Percentiles rank a stretch among this genome's conserved stretches.
phyloP scores from a whole-genome alignment of 768 basidiomycete genomes.

The Agaricus subrufescens region DNA sequence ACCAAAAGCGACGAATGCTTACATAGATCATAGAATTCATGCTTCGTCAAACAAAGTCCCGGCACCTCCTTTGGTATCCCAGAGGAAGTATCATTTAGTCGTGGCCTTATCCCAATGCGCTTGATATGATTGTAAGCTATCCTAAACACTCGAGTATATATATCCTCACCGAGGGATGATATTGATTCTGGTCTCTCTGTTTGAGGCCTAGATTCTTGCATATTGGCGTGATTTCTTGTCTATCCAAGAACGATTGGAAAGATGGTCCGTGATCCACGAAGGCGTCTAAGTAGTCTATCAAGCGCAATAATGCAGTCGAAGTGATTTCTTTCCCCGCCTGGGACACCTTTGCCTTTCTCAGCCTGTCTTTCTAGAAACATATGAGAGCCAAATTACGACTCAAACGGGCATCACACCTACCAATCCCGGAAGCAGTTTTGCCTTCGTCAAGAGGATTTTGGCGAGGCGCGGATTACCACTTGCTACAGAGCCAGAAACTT shows the following conservation, averaged over 20 bases:
- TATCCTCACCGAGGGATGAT: conserved; percentile 27
- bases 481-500: conserved; percentile 25
- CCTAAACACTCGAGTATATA: conserved; percentile 4
- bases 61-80: conserved; percentile 11
- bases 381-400: background rate
- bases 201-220: conserved; percentile 22
- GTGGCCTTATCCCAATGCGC: background rate
- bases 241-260: conserved; percentile 27
- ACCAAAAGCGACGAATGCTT: conserved; percentile 12
- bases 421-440: conserved; percentile 21
- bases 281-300: conserved; percentile 34
- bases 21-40: conserved; percentile 37
- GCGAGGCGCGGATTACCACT: conserved; percentile 24
- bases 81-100: background rate
- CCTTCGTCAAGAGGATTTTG: conserved; percentile 30
- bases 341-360: conserved; percentile 21
- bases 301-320: conserved; percentile 28
- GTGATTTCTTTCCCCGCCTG: conserved; percentile 18
- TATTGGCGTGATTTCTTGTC: conserved; percentile 17
- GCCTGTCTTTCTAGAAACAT: conserved; percentile 15
- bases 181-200: conserved; percentile 21
- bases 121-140: background rate
- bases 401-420: conserved; percentile 15
- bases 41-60: conserved; percentile 29
- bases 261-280: conserved; percentile 34